Base-by-base conservation (phyloP, 2,329 filamentous ascomycete species). In the Calonectria crousiana region DNA sequence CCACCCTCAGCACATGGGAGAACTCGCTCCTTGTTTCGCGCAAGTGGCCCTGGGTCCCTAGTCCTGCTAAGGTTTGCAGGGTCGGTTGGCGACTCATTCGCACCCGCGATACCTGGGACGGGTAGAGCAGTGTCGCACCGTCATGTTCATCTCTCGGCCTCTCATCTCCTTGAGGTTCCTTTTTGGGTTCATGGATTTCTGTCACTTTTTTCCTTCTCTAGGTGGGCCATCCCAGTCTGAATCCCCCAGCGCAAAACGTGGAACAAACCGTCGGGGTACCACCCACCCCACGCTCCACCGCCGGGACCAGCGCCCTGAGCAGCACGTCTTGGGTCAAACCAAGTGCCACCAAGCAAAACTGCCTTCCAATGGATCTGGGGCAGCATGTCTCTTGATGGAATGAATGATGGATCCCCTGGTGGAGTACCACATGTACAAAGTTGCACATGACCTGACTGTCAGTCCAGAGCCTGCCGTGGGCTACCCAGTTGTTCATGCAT, bases 231-330 rank as follows among this genome's bases (percentile, higher is more conserved):
- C 32, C 56, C 38, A 51, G 16, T 16, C 44, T 58, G 36, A 66
- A 47, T 62, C 69, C 32, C 69, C 68, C 20, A 47, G 56, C 47
- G 38, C 60, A 69, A 71, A 70, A 71, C 77, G 69, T 75, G 71
- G 56, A 58, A 70, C 36, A 66, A 47, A 70, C 51, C 69, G 32
- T 71, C 34, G 67, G 62, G 52, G 36, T 65, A 58, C 36, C 10
- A 38, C 58, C 36, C 10, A 38, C 58, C 60, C 71, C 67, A 71
- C 30, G 47, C 71, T 75, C 77, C 75, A 75, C 77, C 52, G 70
- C 74, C 69, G 73, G 58, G 78, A 34, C n/a, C 78, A 78, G 78
- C 78, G 77, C 78, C 78, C 77, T 80, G 76, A 80, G 74, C 74
- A 51, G 76, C 65, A 73, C 78, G 77, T 66, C 76, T 77, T 68